Conservation (phyloP, 352 stramenopile genomes). For the Blastocystis sp. region DNA sequence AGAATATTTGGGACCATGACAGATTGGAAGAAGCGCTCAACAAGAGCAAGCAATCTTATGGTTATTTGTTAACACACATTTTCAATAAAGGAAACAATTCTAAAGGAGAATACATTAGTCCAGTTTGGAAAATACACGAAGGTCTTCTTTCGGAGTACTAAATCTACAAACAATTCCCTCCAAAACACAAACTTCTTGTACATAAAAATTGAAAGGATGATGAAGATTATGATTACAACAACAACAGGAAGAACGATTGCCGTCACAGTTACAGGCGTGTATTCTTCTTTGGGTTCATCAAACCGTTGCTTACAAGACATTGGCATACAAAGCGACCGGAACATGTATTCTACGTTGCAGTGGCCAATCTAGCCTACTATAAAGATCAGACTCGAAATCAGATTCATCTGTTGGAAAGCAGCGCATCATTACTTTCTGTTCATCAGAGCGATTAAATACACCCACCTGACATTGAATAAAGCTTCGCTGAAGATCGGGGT, state of each 20-base stretch:
- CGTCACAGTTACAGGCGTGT: constrained; percentile 2
- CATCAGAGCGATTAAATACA: neutral
- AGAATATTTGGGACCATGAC: constrained; percentile 31
- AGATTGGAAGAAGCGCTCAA: neutral
- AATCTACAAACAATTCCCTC: neutral
- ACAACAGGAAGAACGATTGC: constrained; percentile 43
- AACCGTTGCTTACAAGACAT: neutral
- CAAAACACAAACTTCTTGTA: constrained; percentile 9
- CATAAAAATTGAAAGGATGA: constrained; percentile 17
- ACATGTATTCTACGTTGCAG: constrained; percentile 39
- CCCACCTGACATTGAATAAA: constrained; percentile 23
- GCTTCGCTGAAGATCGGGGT: constrained; percentile 2
- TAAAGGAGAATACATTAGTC: neutral
- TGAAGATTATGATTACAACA: constrained; percentile 19
- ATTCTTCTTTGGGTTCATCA: neutral
- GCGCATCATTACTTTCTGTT: constrained; percentile 30
- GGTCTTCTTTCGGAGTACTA: constrained; percentile 35
- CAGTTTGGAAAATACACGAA: constrained; percentile 42
- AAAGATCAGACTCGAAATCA: constrained; percentile 36
- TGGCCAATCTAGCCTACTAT: neutral
- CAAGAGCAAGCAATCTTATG: neutral
- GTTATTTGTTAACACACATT: neutral
- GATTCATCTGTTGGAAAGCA: constrained; percentile 54
- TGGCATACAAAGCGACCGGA: constrained; percentile 24
- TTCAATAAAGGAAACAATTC: neutral